Base-by-base conservation (phyloP, 495 filamentous ascomycete genomes). In the Aspergillus nidulans region DNA sequence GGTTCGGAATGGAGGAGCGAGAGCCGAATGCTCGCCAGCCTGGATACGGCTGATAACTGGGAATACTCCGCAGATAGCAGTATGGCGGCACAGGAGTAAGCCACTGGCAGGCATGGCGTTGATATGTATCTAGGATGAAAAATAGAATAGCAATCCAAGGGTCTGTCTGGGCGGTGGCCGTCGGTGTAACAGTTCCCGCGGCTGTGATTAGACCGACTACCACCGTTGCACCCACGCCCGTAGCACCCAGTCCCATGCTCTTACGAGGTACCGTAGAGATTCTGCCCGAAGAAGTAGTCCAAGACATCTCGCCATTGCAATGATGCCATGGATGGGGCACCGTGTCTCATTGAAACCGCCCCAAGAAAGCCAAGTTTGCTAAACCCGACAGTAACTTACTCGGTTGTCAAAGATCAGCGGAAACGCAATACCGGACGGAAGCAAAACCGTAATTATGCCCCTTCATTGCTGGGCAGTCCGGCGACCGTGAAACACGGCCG, bases 211-310 rank as follows among this genome's bases (percentile, higher is more conserved):
- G 60, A 56, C 64, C 64, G 64, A 67, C 61, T 74, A 73, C 69
- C 69, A 74, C 71, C 71, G 71, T 74, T 72, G 69, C 71, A 74
- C 68, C 59, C 66, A 69, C 60, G 54, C 58, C 58, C 18, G 32
- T 49, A 30, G 20, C 47, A 49, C 16, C 21, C 23, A 24, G 13
- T n/a, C 42, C 21, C 21, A 45, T 23, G 15, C 30, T 34, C 30
- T 34, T 34, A 12, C 30, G n/a, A n/a, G n/a, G n/a, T n/a, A n/a
- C n/a, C n/a, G n/a, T n/a, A n/a, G n/a, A 41, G 16, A 18, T n/a
- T 25, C 21, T 5, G 12, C 8, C 16, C 6, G 19, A 32, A 49
- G 23, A 30, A n/a, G 19, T 42, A 30, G 40, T 25, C 25, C 9
- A 48, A 48, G 25, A 34, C 45, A 34, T 13, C 21, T 45, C 15